Base-by-base conservation (phyloP, 2,329 filamentous ascomycete species). In the Pyricularia pennisetigena region DNA sequence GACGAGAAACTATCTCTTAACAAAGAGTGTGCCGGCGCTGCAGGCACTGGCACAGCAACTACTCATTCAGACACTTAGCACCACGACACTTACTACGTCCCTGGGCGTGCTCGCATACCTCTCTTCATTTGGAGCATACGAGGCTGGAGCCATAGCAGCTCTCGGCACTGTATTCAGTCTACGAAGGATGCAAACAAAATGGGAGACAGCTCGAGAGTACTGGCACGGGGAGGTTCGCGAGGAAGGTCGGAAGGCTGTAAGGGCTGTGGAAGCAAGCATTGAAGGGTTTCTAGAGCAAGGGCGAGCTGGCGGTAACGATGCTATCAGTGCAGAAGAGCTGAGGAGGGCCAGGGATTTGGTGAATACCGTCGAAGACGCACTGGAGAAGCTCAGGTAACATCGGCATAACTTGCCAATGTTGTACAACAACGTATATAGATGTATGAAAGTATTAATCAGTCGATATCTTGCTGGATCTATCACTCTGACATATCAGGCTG, bases 41-140 rank as follows among this genome's bases (percentile, higher is more conserved):
- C 90, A 93, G 74, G 87, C 90, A 1, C 80, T 92, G 0, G 90
- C 90, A 0, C 90, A 94, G 77, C 86, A 84, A 68, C 85, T 94
- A 1, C 88, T 97, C 4, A 76, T 96, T 4, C 88, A 93, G 74
- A 91, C 91, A 0, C 79, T 92, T 0, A 90, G 88, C 67, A 92
- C 92, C 0, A 90, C 91, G 0, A 86, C 87, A 4, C 79, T 91
- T 3, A 85, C 85, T 0, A 80, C 79, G 0, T 82, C 82, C 0
- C 79, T 90, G 0, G 84, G 83, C 0, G 83, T 78, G 0, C 79
- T 90, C 10, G 79, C 85, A 1, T 89, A 89, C 72, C 72, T 87
- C 8, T 86, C 85, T 1, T 82, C 81, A 0, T 78, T 84, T 24
- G 82, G 85, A 3, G 69, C 86, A 0, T 90, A 88, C 74, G 87